These are phyloP conservation scores for Micractinium conductrix DNA, from an alignment of 139 green algal species.

Conservation along the genomic window DNA sequence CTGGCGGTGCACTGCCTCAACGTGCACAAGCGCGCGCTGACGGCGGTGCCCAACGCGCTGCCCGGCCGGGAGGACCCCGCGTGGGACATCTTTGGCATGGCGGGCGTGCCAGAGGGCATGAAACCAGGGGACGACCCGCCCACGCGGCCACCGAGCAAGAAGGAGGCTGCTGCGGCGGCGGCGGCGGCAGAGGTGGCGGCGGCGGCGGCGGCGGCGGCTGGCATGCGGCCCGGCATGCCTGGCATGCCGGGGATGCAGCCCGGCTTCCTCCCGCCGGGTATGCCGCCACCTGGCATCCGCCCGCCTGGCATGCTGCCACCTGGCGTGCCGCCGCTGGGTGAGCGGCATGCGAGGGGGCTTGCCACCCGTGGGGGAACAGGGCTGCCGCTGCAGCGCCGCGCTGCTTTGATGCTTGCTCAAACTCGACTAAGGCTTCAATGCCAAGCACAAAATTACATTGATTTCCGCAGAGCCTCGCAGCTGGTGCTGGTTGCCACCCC, in stretches of 20 bases:
- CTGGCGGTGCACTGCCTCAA: slow-evolving; percentile 88
- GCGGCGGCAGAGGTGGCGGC: not conserved
- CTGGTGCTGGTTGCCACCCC: too few species aligned
- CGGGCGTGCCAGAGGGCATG: slow-evolving; percentile 79
- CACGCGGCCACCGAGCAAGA: slow-evolving; percentile 5
- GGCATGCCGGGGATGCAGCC: not conserved
- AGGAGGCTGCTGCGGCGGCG: not conserved
- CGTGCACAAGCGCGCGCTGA: slow-evolving; percentile 82
- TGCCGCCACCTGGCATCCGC: not conserved
- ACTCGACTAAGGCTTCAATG: too few species aligned
- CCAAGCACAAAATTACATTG: too few species aligned
- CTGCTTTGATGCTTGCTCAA: too few species aligned
- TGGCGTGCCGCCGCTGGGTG: not conserved
- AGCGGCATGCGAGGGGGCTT: not conserved
- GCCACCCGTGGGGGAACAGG: too few species aligned
- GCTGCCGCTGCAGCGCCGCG: too few species aligned
- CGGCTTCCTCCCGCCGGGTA: not conserved
- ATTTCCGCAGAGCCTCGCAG: too few species aligned
- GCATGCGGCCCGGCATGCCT: not conserved
- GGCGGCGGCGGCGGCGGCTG: not conserved
- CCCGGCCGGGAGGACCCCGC: slow-evolving; percentile 77
- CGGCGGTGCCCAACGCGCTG: slow-evolving; percentile 71
- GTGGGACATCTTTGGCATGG: slow-evolving; percentile 94
- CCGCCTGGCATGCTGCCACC: slow-evolving; percentile 6
- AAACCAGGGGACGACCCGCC: slow-evolving; percentile 44